phyloP scores from a whole-genome alignment of 345 rosid species.

The Euphorbia tirucalli region DNA sequence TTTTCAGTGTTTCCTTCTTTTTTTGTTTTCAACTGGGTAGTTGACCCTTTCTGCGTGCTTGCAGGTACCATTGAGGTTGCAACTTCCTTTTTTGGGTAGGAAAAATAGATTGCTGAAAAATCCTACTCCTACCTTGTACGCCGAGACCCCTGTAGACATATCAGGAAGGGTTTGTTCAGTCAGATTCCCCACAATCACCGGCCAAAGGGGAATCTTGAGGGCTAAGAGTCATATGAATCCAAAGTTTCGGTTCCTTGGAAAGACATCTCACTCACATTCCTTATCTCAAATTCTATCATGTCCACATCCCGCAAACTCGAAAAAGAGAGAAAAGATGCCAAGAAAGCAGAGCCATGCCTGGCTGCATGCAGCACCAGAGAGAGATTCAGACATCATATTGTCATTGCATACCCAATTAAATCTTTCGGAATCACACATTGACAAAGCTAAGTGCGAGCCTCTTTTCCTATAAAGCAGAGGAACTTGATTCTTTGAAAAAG shows the following conservation, averaged over 20 bases:
- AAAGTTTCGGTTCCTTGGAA: conserved; percentile 24
- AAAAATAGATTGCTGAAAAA: conserved; percentile 41
- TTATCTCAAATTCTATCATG: conserved; percentile 34
- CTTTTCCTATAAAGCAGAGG: background rate
- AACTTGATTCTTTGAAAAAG: conserved; percentile 4
- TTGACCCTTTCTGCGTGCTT: conserved; percentile 3
- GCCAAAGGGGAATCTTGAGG: conserved; percentile 41
- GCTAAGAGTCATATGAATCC: conserved; percentile 27
- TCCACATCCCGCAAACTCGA: conserved; percentile 4
- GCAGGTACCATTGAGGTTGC: conserved; percentile 65
- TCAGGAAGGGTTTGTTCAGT: conserved; percentile 27
- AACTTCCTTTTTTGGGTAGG: conserved; percentile 48
- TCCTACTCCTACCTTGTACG: conserved; percentile 18
- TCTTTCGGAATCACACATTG: conserved; percentile 27
- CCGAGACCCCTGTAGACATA: conserved; percentile 18
- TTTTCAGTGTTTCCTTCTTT: no score
- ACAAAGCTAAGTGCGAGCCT: conserved; percentile 24
- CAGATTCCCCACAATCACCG: conserved; percentile 31
- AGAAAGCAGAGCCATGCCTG: conserved; percentile 21
- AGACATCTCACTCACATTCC: conserved; percentile 44
- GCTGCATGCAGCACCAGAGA: conserved; percentile 42
- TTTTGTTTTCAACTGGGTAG: background rate
- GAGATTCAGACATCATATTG: conserved; percentile 45
- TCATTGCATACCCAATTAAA: conserved; percentile 46
- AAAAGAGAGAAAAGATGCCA: conserved; percentile 22